Evolutionary conservation across 2,329 filamentous ascomycete genomes (phyloP).

Genomic region (Aspergillus sp.): DNA sequence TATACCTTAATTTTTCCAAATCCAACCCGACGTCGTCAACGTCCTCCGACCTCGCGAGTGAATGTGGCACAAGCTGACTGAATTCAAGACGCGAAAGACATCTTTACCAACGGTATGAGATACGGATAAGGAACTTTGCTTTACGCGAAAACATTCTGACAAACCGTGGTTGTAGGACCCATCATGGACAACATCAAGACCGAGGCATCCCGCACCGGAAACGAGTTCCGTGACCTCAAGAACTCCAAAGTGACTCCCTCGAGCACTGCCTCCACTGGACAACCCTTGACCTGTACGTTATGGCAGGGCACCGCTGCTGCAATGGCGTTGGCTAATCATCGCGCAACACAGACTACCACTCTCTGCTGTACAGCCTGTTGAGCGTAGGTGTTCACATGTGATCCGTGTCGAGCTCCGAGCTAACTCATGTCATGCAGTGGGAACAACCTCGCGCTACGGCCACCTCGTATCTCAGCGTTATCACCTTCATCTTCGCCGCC

Average conservation of each 20-base stretch:
- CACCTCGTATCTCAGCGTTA: slow-evolving; percentile 50
- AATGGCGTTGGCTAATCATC: slow-evolving; percentile 10
- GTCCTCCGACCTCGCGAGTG: too few species aligned
- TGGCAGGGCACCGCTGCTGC: neutral
- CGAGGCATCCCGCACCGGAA: slow-evolving; percentile 49
- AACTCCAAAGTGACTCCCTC: slow-evolving; percentile 48
- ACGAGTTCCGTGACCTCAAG: slow-evolving; percentile 54
- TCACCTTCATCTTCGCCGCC: slow-evolving; percentile 55
- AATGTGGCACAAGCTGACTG: slow-evolving; percentile 14
- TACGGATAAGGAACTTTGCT: neutral
- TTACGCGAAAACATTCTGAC: slow-evolving; percentile 7
- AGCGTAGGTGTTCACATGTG: slow-evolving; percentile 41
- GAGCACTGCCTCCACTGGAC: slow-evolving; percentile 52
- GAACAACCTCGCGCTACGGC: slow-evolving; percentile 59
- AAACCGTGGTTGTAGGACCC: slow-evolving; percentile 36
- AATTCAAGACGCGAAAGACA: slow-evolving; percentile 17
- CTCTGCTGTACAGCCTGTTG: slow-evolving; percentile 58
- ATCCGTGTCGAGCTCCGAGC: neutral
- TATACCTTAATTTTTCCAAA: slow-evolving; percentile 4
- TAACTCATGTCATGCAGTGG: slow-evolving; percentile 40
- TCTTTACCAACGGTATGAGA: slow-evolving; percentile 20
- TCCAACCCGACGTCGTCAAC: neutral
- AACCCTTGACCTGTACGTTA: slow-evolving; percentile 54
- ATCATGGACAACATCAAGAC: slow-evolving; percentile 52
- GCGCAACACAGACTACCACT: slow-evolving; percentile 54